Base-by-base conservation (phyloP, 345 rosid genomes). In the Camelina sativa region DNA sequence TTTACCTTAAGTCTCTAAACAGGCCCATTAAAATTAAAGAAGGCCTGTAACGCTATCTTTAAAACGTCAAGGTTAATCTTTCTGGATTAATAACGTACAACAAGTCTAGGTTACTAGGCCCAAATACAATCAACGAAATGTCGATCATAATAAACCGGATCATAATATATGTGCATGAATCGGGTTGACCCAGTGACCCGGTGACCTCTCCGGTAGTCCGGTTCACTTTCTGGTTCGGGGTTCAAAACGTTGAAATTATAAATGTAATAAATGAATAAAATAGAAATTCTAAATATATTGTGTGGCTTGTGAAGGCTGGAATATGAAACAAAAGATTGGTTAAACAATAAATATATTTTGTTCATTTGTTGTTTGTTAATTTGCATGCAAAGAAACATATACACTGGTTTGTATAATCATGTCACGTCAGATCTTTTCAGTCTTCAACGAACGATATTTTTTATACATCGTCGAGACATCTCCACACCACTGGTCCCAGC, bases 371-470 rank as follows among this genome's bases (percentile, higher is more conserved):
- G 37, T 3, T 67, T 56, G 44, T 11, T 17, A 43, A 43, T 56
- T 55, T 68, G 54, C 54, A 43, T 58, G 66, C 74, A 58, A 70
- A 16, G 20, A 57, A 46, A 46, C 54, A 58, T 20, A 44, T 15
- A 30, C 15, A 10, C 12, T 41, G 17, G 38, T 30, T 17, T 44
- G 53, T 32, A 43, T 20, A 55, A 56, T 56, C 32, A 56, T 43
- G 64, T 28, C 25, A 58, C 20, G 67, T 70, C 56, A 55, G 28
- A 28, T 25, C 28, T 16, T 38, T 55, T 41, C 53, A 55, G 25
- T 67, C 2, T 43, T 62, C 13, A 52, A 25, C 15, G 20, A 43
- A 43, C 47, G 15, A 12, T 12, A 41, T 1, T 43, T 11, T 11
- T 12, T 41, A 41, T 4, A 41, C 46, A 12, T 41, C 15, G 13